Evolutionary conservation across 2,329 filamentous ascomycete genomes (phyloP), one percentile per base, ranked within the genome.

Genomic region (Ceratocystis cacaofunesta): DNA sequence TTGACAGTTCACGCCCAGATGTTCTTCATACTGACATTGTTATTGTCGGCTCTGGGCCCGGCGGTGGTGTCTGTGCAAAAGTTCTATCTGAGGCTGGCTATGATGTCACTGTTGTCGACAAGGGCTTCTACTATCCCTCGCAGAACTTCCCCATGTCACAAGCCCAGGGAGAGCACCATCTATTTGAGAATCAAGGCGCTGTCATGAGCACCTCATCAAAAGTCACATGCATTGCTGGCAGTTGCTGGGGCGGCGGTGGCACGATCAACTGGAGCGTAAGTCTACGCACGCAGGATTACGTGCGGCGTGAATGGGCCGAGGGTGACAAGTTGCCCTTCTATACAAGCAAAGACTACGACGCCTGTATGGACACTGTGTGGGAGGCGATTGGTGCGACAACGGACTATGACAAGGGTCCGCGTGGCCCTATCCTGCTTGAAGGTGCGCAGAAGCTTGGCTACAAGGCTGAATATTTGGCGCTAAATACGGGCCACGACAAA

Each of bases 21-120:
- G 52, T 57, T 8, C 12, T 57, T 6, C 52, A 57, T 28, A 57
- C 52, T 12, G 92, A 96, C 73, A 84, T 95, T 0, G 84, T 95
- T 50, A 85, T 96, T 66, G 81, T 96, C 22, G 92, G 92, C 1
- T 94, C 89, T 46, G 92, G 92, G 32, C 95, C 89, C 70, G 92
- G 92, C 68, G 91, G 89, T 50, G 89, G 81, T 8, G 90, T 96
- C 0, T 83, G 82, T 44, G 91, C 92, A 28, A 92, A 92, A 74
- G 87, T 89, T 62, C 77, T 96, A 1, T 84, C 91, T 8, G 86
- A 91, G 74, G 88, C 86, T 0, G 89, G 88, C 3, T 79, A 88
- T 69, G 78, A 79, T 22, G 90, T 96, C 32, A 73, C 95, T 3
- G 89, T 96, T 0, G 85, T 90, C 2, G 90, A 95, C 69, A 94